Conservation (phyloP, 148 eudicot genomes). For the Limonium bicolor region DNA sequence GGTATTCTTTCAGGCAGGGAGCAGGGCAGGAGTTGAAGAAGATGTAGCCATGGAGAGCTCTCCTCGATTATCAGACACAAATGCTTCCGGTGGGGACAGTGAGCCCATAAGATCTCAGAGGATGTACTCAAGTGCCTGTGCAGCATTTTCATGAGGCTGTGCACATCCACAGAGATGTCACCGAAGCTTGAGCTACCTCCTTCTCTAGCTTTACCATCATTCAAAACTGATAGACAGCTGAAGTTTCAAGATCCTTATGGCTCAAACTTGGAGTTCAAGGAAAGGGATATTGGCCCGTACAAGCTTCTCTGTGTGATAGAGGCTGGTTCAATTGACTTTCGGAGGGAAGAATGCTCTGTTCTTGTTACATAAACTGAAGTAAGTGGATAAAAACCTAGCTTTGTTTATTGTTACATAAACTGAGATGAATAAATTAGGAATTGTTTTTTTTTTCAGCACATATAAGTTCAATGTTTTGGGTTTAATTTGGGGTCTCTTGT, state of each 20-base stretch:
- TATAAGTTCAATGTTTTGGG: too few species aligned
- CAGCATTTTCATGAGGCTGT: conserved; percentile 53
- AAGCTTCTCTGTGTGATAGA: conserved; percentile 41
- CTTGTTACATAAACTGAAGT: conserved; percentile 75
- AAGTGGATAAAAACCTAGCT: conserved; percentile 11
- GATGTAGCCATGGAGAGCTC: background rate
- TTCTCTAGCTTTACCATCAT: conserved; percentile 18
- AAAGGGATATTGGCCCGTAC: conserved; percentile 59
- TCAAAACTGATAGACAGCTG: conserved; percentile 12
- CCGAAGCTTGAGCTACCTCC: conserved; percentile 24
- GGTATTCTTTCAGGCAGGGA: conserved; percentile 10
- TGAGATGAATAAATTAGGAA: too few species aligned
- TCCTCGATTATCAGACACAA: conserved; percentile 4
- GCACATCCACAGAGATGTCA: conserved; percentile 30
- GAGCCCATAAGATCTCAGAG: conserved; percentile 65
- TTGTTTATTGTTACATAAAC: background rate
- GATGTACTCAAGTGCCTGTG: conserved; percentile 66
- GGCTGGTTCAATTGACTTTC: conserved; percentile 48
- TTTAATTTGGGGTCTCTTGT: background rate
- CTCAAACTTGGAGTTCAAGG: conserved; percentile 17
- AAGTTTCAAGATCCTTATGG: conserved; percentile 53
- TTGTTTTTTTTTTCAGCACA: background rate
- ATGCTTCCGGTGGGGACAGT: conserved; percentile 30
- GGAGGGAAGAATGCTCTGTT: conserved; percentile 55
- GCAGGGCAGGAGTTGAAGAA: background rate